phyloP scores from a whole-genome alignment of 2,329 filamentous ascomycete species.

The Venturia nashicola region DNA sequence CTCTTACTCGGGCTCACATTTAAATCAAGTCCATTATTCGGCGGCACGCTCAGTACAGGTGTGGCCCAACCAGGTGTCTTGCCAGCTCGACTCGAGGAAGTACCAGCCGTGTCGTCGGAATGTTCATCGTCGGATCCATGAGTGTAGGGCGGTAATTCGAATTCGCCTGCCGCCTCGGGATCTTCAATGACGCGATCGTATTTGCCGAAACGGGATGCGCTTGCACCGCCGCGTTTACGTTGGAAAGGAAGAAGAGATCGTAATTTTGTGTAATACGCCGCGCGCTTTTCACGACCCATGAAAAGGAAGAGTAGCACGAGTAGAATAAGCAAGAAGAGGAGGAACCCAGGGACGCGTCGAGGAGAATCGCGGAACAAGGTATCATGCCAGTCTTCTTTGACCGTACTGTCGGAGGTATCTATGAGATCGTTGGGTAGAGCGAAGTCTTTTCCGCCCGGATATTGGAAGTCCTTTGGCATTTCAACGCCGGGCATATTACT shows the following conservation, averaged over 20 bases:
- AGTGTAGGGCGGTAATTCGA: slow-evolving; percentile 60
- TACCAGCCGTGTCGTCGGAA: slow-evolving; percentile 23
- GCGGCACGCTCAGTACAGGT: slow-evolving; percentile 36
- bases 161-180: slow-evolving; percentile 42
- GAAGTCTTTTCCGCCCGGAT: slow-evolving; percentile 48
- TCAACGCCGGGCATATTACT: slow-evolving; percentile 46
- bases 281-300: slow-evolving; percentile 65
- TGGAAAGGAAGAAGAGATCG: slow-evolving; percentile 38
- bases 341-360: slow-evolving; percentile 57
- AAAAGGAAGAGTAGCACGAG: slow-evolving; percentile 59
- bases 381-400: slow-evolving; percentile 39
- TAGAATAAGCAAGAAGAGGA: slow-evolving; percentile 67
- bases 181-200: slow-evolving; percentile 73
- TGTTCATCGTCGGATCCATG: slow-evolving; percentile 50
- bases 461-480: slow-evolving; percentile 69
- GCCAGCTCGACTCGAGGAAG: slow-evolving; percentile 34
- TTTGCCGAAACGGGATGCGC: slow-evolving; percentile 8
- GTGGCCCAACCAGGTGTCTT: slow-evolving; percentile 56
- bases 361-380: slow-evolving; percentile 51
- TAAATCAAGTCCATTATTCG: slow-evolving; percentile 6
- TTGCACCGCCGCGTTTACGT: slow-evolving; percentile 21
- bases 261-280: slow-evolving; percentile 42
- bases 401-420: slow-evolving; percentile 34
- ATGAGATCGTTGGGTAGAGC: slow-evolving; percentile 23
- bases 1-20: slow-evolving; percentile 8